Percentiles rank a stretch among this genome's conserved stretches.
Conservation (phyloP, 2,329 filamentous ascomycete species). For the Venturia carpophila region DNA sequence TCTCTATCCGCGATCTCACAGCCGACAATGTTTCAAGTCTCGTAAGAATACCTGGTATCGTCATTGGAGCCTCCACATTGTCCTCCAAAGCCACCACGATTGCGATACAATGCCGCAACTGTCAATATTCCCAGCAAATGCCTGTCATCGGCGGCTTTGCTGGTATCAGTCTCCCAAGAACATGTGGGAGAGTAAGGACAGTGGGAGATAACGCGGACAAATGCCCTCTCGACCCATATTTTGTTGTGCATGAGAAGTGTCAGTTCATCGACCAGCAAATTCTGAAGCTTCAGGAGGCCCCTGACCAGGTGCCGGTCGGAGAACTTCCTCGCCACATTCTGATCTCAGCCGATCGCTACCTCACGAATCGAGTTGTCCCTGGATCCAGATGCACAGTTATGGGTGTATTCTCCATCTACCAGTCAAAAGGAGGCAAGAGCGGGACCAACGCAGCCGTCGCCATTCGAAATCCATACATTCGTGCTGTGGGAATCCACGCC, state of each 20-base stretch:
- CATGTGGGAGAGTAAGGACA: slow-evolving; percentile 57
- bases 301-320: slow-evolving; percentile 94
- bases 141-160: slow-evolving; percentile 78
- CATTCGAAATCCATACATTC: slow-evolving; percentile 88
- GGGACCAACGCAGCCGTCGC: slow-evolving; percentile 74
- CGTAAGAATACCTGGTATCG: slow-evolving; percentile 94
- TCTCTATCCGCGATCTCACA: slow-evolving; percentile 88
- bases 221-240: slow-evolving; percentile 92
- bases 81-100: slow-evolving; percentile 90
- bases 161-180: slow-evolving; percentile 73
- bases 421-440: slow-evolving; percentile 79
- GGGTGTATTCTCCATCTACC: slow-evolving; percentile 97
- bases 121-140: slow-evolving; percentile 62
- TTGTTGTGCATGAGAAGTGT: slow-evolving; percentile 88
- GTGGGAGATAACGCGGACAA: slow-evolving; percentile 61
- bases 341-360: slow-evolving; percentile 90
- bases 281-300: slow-evolving; percentile 94
- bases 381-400: slow-evolving; percentile 91
- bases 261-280: slow-evolving; percentile 97
- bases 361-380: slow-evolving; percentile 91
- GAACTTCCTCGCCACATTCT: slow-evolving; percentile 91
- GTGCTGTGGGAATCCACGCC: slow-evolving; percentile 84
- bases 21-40: slow-evolving; percentile 87
- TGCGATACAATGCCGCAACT: slow-evolving; percentile 81
- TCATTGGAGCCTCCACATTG: slow-evolving; percentile 93